phyloP scores from a whole-genome alignment of 176 grass and related monocot species.

The Carex kokanica region DNA sequence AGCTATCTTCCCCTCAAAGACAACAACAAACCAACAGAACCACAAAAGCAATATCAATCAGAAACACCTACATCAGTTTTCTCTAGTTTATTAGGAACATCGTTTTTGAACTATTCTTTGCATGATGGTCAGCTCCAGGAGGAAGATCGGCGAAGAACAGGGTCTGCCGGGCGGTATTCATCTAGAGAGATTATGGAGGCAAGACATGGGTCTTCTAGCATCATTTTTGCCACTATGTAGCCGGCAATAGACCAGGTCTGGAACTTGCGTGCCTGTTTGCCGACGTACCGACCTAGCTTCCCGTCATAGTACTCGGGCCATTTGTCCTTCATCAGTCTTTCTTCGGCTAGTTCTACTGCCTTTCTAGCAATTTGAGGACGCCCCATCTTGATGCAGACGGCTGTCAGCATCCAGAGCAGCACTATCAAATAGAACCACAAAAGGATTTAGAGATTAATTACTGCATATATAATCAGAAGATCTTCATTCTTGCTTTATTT shows the following conservation, averaged over 20 bases:
- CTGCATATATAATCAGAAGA: not conserved
- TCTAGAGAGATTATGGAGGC: constrained; percentile 65
- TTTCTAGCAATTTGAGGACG: constrained; percentile 69
- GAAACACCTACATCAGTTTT: not conserved
- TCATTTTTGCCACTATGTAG: constrained; percentile 96
- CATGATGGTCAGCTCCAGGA: constrained; percentile 48
- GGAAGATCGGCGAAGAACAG: constrained; percentile 59
- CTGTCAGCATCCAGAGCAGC: constrained; percentile 85
- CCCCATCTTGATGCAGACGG: constrained; percentile 82
- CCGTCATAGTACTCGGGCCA: constrained; percentile 99
- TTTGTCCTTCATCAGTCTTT: constrained; percentile 65
- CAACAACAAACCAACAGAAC: not conserved
- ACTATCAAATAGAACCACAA: constrained; percentile 36
- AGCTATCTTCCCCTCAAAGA: not conserved
- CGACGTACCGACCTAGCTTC: constrained; percentile 70
- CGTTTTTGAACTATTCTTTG: not conserved
- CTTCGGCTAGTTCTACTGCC: constrained; percentile 68
- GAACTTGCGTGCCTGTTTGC: constrained; percentile 85
- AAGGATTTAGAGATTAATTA: not conserved
- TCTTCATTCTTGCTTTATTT: not conserved
- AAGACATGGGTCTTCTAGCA: constrained; percentile 79
- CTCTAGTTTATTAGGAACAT: not conserved
- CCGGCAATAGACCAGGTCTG: constrained; percentile 90
- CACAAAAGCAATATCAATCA: not conserved
- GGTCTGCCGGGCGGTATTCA: constrained; percentile 55